Evolutionary conservation across 106 monocot species (phyloP), one percentile per base, ranked within the genome.

Genomic region (Platanthera guangdongensis): DNA sequence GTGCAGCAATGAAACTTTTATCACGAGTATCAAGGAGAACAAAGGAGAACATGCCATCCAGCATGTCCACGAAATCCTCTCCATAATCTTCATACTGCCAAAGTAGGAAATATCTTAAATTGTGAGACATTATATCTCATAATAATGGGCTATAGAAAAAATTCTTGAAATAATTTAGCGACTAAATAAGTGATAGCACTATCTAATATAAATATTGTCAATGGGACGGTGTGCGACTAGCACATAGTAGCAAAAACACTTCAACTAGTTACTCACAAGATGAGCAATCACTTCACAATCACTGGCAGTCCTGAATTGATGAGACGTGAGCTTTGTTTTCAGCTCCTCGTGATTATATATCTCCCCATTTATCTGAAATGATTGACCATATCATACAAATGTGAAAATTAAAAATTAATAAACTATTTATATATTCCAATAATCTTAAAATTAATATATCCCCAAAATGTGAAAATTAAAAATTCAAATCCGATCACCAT

Each of bases 281-380:
- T 87, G 90, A 32, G 90, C 87, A 81, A 90, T 87, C 47, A 90
- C 90, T 90, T 90, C 90, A 74, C 90, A 90, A 47, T 90, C 90
- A 60, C 90, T 87, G 52, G 85, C 87, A 76, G 90, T 90, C 19
- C 76, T 78, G 72, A 90, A 90, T 69, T 87, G 11, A 67, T 90
- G 87, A 73, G 82, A 82, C 52, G 76, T 83, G 28, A 90, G 85
- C 73, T 90, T 83, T 50, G 67, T 75, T 77, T 71, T 87, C 81
- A 90, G 72, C 72, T 87, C 85, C 51, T 85, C 83, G 57, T 90
- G 90, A 80, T 90, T 90, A 77, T 90, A 90, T 53, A 90, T 90
- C 81, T 90, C 90, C 73, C 90, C 90, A 78, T 90, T 90, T 16
- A 90, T 87, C 90, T 90, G 63, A 47, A 79, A 72, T 28, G 14